Evolutionary conservation across 495 filamentous ascomycete genomes (phyloP).

Genomic region (Chaetomium cochliodes): DNA sequence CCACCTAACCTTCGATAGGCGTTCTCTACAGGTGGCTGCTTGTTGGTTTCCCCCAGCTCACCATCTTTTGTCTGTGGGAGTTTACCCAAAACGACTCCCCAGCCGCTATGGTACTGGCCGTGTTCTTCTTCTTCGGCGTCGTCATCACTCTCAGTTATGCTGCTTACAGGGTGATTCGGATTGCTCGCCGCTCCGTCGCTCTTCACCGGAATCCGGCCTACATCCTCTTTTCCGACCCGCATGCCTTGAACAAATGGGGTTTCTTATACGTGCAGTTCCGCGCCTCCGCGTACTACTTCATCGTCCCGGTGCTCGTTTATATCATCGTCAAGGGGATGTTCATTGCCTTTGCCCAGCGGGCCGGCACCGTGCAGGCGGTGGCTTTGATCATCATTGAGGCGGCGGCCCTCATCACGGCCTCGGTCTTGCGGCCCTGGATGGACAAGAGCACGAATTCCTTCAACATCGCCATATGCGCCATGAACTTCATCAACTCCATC

Average conservation of each 20-base stretch:
- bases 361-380: slow-evolving; percentile 76
- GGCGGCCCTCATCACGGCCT: slow-evolving; percentile 70
- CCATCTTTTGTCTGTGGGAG: slow-evolving; percentile 91
- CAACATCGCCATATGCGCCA: slow-evolving; percentile 86
- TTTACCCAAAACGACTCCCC: slow-evolving; percentile 81
- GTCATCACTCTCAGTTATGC: slow-evolving; percentile 80
- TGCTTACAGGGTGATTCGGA: slow-evolving; percentile 79
- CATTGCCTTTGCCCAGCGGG: slow-evolving; percentile 75
- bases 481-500: slow-evolving; percentile 90
- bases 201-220: slow-evolving; percentile 98
- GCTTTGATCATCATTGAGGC: slow-evolving; percentile 85
- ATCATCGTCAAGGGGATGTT: slow-evolving; percentile 87
- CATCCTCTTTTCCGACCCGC: slow-evolving; percentile 92
- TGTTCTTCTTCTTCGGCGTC: slow-evolving; percentile 87
- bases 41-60: slow-evolving; percentile 93
- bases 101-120: slow-evolving; percentile 82
- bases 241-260: slow-evolving; percentile 95
- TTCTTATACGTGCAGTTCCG: slow-evolving; percentile 98
- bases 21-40: slow-evolving; percentile 89
- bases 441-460: slow-evolving; percentile 98
- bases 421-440: slow-evolving; percentile 91
- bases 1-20: slow-evolving; percentile 50
- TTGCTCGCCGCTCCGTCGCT: slow-evolving; percentile 81
- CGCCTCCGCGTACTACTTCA: slow-evolving; percentile 95
- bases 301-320: slow-evolving; percentile 78